Evolutionary conservation across 2,329 filamentous ascomycete genomes (phyloP), one percentile per base, ranked within the genome.

Genomic region (Hypoxylon sp.): DNA sequence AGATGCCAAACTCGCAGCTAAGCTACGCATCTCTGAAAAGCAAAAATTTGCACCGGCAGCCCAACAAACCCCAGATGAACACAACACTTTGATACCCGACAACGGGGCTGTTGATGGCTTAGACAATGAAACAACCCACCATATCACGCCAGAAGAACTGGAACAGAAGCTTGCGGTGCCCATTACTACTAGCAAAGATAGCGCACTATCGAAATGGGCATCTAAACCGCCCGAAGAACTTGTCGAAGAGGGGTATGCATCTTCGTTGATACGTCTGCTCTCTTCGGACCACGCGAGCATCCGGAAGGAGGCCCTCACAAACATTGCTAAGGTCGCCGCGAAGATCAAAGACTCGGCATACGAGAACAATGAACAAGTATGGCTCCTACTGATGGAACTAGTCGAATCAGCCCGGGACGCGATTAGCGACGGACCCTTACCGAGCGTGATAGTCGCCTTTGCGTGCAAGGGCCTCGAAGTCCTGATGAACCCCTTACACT

Each of bases 381-480:
- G 91, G 81, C 83, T 97, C 8, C 84, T 97, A 3, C 82, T 95
- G 1, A 91, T 88, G 59, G 94, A 97, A 76, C 76, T 96, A 6
- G 83, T 89, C 13, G 93, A 97, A 76, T 95, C 94, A 0, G 85
- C 87, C 11, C 84, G 82, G 57, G 74, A 79, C 6, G 74, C 80
- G 34, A 83, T 90, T 48, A 80, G 86, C 44, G 77, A 80, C 6
- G 79, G 79, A 2, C 85, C 90, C 1, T 80, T 96, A 3, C 90
- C 93, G 0, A 92, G 89, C 63, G 83, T 92, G 11, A 87, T 92
- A 5, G 85, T 89, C n/a, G 86, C 90, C 10, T 95, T 97, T 71
- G 89, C 92, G 6, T 84, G 85, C 48, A 87, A 88, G 67, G 87
- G 89, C 1, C 82, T 97, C 6, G 80, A 85, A 1, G 87, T 97